Evolutionary conservation across 495 filamentous ascomycete species (phyloP).

Genomic region (Polyplosphaeria fusca): DNA sequence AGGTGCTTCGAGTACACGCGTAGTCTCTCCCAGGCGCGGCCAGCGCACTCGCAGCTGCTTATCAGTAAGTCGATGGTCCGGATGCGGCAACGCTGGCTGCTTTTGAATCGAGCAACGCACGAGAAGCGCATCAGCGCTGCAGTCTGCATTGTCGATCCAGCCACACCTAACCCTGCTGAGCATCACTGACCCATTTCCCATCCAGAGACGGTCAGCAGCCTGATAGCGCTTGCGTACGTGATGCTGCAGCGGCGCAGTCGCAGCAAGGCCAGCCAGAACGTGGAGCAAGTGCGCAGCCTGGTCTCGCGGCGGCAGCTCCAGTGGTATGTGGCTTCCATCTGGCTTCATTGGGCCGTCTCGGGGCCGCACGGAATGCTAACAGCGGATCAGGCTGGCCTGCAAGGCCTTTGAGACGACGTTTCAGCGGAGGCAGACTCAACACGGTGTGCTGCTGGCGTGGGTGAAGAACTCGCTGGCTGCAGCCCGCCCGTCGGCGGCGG

Average conservation of each 20-base stretch:
- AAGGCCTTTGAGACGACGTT: conserved; percentile 40
- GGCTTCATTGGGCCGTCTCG: conserved; percentile 27
- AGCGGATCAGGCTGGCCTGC: conserved; percentile 39
- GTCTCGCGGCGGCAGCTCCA: conserved; percentile 63
- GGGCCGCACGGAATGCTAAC: conserved; percentile 1
- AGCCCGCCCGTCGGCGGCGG: conserved; percentile 10
- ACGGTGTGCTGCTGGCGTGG: conserved; percentile 38
- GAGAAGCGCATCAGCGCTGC: conserved; percentile 5
- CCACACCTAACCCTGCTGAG: conserved; percentile 17
- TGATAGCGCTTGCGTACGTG: conserved; percentile 61
- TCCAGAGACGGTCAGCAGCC: conserved; percentile 59
- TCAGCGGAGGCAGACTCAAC: conserved; percentile 39
- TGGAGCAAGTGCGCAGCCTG: conserved; percentile 54
- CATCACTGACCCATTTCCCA: conserved; percentile 14
- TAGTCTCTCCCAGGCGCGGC: conserved; percentile 46
- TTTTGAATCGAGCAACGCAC: background rate
- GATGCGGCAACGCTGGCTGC: background rate
- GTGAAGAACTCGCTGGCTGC: conserved; percentile 22
- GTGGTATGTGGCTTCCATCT: conserved; percentile 61
- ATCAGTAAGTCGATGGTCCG: conserved; percentile 51
- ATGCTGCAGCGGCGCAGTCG: conserved; percentile 60
- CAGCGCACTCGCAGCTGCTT: conserved; percentile 54
- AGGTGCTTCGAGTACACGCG: conserved; percentile 80
- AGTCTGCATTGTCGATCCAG: conserved; percentile 28
- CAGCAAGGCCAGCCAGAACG: conserved; percentile 42